Evolutionary conservation across 208 protist genomes (phyloP).

Genomic region (Wallacemonas rigidus): DNA sequence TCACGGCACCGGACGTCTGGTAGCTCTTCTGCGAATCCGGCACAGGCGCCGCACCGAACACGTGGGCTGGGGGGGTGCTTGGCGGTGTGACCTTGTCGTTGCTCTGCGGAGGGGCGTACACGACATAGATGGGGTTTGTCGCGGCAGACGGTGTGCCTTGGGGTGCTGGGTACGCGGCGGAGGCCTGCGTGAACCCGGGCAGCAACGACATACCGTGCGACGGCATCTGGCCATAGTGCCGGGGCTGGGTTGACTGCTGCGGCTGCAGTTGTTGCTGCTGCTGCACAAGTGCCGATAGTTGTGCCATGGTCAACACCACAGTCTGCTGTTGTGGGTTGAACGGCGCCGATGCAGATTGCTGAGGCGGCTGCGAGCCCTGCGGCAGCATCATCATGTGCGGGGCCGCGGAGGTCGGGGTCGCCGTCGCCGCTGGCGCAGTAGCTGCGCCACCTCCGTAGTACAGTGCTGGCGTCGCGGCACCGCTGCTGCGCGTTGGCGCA

Average conservation of each 20-base stretch:
- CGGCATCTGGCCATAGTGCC: not conserved
- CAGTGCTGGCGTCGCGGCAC: too few species aligned
- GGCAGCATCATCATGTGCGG: constrained; percentile 6
- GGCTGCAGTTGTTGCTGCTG: not conserved
- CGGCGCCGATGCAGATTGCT: not conserved
- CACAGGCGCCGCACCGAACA: too few species aligned
- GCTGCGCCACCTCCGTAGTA: too few species aligned
- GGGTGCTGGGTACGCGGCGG: too few species aligned
- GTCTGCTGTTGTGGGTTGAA: not conserved
- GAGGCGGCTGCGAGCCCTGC: not conserved
- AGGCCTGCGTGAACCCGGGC: not conserved
- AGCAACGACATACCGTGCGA: not conserved
- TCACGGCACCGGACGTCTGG: too few species aligned
- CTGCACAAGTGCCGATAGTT: not conserved
- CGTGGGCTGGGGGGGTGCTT: too few species aligned
- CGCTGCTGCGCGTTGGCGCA: too few species aligned
- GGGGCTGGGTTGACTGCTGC: not conserved
- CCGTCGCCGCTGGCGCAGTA: not conserved
- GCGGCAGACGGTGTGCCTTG: too few species aligned
- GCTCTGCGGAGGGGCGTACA: too few species aligned
- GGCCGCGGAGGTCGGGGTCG: not conserved
- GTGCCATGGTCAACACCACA: constrained; percentile 4
- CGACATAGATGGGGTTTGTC: too few species aligned
- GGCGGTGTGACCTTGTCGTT: too few species aligned
- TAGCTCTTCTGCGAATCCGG: too few species aligned